Conservation (phyloP, 1,139 yeast genomes). For the Saccharomyces pastorianus region DNA sequence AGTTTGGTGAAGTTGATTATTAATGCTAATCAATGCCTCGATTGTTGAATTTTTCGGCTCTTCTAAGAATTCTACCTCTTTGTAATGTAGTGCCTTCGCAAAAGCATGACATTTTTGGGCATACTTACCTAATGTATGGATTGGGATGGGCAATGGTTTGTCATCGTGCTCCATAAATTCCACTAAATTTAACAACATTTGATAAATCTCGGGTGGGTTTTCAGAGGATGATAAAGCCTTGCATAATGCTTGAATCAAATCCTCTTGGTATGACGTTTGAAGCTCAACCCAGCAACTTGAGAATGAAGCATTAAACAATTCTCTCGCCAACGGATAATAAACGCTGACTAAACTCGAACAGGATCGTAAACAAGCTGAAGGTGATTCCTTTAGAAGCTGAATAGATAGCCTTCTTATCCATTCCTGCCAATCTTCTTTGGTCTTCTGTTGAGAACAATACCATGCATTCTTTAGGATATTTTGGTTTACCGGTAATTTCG, state of each 20-base stretch:
- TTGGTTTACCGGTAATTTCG: constrained; percentile 55
- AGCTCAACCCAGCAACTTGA: constrained; percentile 94
- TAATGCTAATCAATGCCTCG: constrained; percentile 84
- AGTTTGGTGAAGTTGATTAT: constrained; percentile 88
- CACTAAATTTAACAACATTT: constrained; percentile 77
- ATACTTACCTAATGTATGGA: constrained; percentile 80
- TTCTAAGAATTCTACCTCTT: constrained; percentile 87
- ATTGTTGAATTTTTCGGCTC: constrained; percentile 90
- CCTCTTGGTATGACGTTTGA: constrained; percentile 88
- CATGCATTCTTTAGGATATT: constrained; percentile 58
- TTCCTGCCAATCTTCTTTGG: constrained; percentile 96
- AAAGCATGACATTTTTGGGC: constrained; percentile 96
- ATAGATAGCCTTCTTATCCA: constrained; percentile 88
- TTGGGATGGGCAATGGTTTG: constrained; percentile 84
- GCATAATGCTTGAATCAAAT: constrained; percentile 76
- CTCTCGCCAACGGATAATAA: constrained; percentile 82
- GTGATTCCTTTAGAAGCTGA: constrained; percentile 82
- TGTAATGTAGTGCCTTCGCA: constrained; percentile 93
- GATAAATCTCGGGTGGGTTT: constrained; percentile 93
- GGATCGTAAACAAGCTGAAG: constrained; percentile 90
- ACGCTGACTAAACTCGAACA: constrained; percentile 87
- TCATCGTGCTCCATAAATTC: constrained; percentile 98
- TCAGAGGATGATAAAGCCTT: constrained; percentile 83
- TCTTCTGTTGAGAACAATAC: constrained; percentile 85
- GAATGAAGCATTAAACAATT: constrained; percentile 88